Percentiles rank a stretch among this genome's conserved stretches.
Conservation (phyloP, 1,139 yeast genomes). For the Geotrichum restrictum region DNA sequence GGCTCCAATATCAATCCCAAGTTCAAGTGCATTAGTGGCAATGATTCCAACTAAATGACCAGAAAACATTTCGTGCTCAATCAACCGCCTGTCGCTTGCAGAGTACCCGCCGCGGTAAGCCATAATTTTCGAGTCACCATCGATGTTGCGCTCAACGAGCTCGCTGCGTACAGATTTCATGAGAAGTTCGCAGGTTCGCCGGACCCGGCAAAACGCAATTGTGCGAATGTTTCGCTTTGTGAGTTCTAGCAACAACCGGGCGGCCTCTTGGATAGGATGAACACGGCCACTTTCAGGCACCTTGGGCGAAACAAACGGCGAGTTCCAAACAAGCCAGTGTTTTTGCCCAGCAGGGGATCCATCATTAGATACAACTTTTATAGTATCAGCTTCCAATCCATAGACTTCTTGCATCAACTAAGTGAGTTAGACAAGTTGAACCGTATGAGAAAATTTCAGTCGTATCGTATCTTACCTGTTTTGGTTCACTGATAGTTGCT, state of each 20-base stretch:
- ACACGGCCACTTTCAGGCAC: slow-evolving; percentile 54
- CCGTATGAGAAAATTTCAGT: neutral
- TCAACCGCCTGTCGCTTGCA: slow-evolving; percentile 73
- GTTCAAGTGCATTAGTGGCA: slow-evolving; percentile 91
- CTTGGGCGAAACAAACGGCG: slow-evolving; percentile 59
- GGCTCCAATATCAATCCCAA: slow-evolving; percentile 92
- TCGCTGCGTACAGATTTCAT: slow-evolving; percentile 72
- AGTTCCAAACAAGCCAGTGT: slow-evolving; percentile 76
- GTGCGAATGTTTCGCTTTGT: slow-evolving; percentile 66
- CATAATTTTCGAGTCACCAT: slow-evolving; percentile 57
- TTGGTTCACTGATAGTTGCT: slow-evolving; percentile 79
- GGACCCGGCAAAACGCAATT: slow-evolving; percentile 83
- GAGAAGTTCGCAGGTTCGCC: slow-evolving; percentile 79
- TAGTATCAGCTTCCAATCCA: slow-evolving; percentile 48
- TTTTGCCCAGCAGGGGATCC: slow-evolving; percentile 87
- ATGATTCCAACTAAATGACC: slow-evolving; percentile 81
- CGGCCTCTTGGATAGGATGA: slow-evolving; percentile 70
- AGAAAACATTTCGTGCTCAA: slow-evolving; percentile 84
- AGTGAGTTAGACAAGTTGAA: slow-evolving; percentile 26
- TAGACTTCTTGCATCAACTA: slow-evolving; percentile 69
- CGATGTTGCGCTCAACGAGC: slow-evolving; percentile 40
- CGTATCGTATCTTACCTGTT: neutral
- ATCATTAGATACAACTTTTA: slow-evolving; percentile 61
- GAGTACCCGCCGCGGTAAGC: slow-evolving; percentile 95
- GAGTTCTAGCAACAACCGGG: slow-evolving; percentile 63